Evolutionary conservation across 1,284 basidiomycete species (phyloP).

Genomic region (Anthracocystis panici-leucophaei): DNA sequence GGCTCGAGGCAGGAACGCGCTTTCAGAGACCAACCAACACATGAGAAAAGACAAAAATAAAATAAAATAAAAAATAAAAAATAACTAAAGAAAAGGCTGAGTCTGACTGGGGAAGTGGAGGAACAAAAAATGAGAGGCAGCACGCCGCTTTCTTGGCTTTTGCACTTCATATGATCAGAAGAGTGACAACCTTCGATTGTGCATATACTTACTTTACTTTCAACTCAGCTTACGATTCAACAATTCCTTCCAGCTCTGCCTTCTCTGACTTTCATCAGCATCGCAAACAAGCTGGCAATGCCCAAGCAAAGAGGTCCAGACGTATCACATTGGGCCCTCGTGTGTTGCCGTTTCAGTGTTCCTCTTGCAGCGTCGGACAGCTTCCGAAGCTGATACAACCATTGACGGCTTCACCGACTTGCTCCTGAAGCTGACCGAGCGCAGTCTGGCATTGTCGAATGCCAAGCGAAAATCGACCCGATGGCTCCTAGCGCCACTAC

Average conservation of each 20-base stretch:
- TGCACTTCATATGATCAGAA: not conserved
- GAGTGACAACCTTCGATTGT: constrained; percentile 1
- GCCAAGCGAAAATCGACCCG: not conserved
- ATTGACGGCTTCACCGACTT: not conserved
- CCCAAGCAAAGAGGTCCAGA: not conserved
- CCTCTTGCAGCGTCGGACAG: constrained; percentile 3
- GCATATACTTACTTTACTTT: constrained; percentile 3
- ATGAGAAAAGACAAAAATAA: too few species aligned
- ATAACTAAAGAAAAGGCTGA: constrained; percentile 11
- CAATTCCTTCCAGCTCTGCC: not conserved
- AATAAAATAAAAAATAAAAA: too few species aligned
- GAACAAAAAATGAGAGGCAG: constrained; percentile 5
- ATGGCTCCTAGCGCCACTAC: constrained; percentile 23
- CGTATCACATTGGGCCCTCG: too few species aligned
- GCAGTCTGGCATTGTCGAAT: not conserved
- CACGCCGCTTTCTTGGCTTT: not conserved
- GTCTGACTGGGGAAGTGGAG: constrained; percentile 17
- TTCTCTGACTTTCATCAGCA: not conserved
- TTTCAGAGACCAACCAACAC: constrained; percentile 11
- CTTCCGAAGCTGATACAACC: constrained; percentile 5
- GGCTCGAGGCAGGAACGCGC: not conserved
- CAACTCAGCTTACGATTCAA: not conserved
- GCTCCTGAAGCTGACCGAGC: not conserved
- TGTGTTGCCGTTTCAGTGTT: not conserved
- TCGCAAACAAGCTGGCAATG: not conserved